phyloP scores from a whole-genome alignment of 1,284 basidiomycete species.

The Ustilago esculenta region DNA sequence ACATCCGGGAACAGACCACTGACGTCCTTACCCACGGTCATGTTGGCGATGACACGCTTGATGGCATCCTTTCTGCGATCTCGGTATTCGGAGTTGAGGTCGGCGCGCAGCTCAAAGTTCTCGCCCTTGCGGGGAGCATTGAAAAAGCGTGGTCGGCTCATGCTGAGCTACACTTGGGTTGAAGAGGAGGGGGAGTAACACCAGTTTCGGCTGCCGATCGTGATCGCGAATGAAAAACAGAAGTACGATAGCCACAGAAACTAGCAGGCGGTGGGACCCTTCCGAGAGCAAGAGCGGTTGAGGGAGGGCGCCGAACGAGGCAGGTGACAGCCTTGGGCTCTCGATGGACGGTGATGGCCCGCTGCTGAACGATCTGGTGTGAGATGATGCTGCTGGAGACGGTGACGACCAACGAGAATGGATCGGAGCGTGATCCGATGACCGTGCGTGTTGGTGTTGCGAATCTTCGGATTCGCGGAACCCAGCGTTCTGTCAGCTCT shows the following conservation, averaged over 20 bases:
- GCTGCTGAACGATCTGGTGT: not conserved
- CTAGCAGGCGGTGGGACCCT: too few species aligned
- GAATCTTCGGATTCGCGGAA: constrained; percentile 24
- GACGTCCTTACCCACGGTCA: constrained; percentile 96
- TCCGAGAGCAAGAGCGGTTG: too few species aligned
- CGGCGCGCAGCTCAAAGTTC: constrained; percentile 63
- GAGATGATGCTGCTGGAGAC: not conserved
- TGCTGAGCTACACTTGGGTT: constrained; percentile 14
- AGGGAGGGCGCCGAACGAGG: too few species aligned
- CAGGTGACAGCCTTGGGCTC: too few species aligned
- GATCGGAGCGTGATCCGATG: not conserved
- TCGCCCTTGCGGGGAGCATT: constrained; percentile 66
- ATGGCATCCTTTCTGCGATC: constrained; percentile 98
- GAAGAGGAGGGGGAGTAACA: too few species aligned
- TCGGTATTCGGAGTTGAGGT: constrained; percentile 89
- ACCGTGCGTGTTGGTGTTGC: constrained; percentile 11
- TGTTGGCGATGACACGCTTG: constrained; percentile 82
- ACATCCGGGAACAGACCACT: constrained; percentile 92
- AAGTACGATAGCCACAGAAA: too few species aligned
- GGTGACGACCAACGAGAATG: too few species aligned
- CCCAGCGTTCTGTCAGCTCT: not conserved
- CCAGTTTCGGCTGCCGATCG: too few species aligned
- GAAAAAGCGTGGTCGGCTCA: constrained; percentile 67
- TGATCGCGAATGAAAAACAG: too few species aligned
- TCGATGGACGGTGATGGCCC: not conserved